Conservation (phyloP, 257 asterid species). For the Nicotiana otophora region DNA sequence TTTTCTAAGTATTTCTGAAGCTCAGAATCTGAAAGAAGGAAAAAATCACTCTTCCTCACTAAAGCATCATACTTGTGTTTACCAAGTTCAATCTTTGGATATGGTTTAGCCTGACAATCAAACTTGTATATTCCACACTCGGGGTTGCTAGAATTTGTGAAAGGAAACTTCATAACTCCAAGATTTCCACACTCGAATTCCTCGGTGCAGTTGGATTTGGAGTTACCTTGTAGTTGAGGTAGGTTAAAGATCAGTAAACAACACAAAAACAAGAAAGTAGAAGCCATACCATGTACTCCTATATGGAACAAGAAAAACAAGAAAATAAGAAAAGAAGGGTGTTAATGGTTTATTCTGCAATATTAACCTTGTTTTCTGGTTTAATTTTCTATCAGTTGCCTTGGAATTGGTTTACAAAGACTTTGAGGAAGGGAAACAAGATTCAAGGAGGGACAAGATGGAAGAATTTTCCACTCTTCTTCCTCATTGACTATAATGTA, state of each 20-base stretch:
- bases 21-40: background rate
- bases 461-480: background rate
- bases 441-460: background rate
- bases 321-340: background rate
- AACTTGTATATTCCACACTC: background rate
- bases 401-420: background rate
- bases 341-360: background rate
- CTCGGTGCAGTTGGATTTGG: background rate
- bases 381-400: background rate
- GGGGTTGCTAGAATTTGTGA: background rate
- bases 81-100: background rate
- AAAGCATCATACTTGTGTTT: background rate
- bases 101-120: background rate
- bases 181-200: background rate
- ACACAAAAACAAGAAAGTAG: background rate
- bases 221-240: background rate
- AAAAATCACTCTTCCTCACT: background rate
- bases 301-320: background rate
- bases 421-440: background rate
- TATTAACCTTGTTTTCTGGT: background rate
- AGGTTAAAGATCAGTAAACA: background rate
- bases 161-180: conserved; percentile 6
- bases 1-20: background rate
- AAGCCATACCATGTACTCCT: background rate
- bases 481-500: background rate